Base-by-base conservation (phyloP, 108 stramenopile genomes). In the Nitzschia sp. region DNA sequence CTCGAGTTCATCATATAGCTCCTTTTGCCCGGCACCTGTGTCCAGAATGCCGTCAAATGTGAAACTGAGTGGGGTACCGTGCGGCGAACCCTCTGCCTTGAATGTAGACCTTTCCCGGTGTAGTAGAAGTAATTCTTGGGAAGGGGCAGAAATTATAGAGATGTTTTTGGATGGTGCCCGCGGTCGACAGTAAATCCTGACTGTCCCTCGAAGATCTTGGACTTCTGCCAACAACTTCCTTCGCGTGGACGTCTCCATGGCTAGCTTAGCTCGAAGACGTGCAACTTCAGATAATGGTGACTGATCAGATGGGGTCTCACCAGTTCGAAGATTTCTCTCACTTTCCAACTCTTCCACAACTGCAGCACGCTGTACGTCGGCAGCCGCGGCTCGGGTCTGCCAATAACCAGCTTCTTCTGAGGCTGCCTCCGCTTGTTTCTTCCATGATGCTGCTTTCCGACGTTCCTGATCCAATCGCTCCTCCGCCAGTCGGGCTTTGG, bases 11-110 rank as follows among this genome's bases (percentile, higher is more conserved):
- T 73, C 80, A 56, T 96, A 99, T 0, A 99, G 80, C 54, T 94
- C 90, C 25, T 70, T 54, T 53, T 98, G 97, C 7, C 57, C 52
- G 22, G 81, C 51, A 43, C 73, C 65, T 0, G 88, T 78, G 22
- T 73, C 71, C 70, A 98, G 95, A 9, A 99, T 91, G 17, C 89
- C 79, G 73, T 98, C 95, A 63, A 92, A 97, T 68, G 89, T 77
- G 76, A 91, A 97, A 60, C 88, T 84, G 38, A 89, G 65, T 9
- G 86, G 87, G 11, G 59, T 61, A 51, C 61, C 39, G 10, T 15
- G 48, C 3, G 41, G 3, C 6, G 46, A 46, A 12, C 19, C 52
- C 29, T 71, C 70, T n/a, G 53, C 44, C 54, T 0, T 15, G 20
- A 50, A 44, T 7, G 40, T 2, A 17, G 26, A 11, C 12, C 54